Base-by-base conservation (phyloP, 176 grass and related monocot species). In the Raddia distichophylla region DNA sequence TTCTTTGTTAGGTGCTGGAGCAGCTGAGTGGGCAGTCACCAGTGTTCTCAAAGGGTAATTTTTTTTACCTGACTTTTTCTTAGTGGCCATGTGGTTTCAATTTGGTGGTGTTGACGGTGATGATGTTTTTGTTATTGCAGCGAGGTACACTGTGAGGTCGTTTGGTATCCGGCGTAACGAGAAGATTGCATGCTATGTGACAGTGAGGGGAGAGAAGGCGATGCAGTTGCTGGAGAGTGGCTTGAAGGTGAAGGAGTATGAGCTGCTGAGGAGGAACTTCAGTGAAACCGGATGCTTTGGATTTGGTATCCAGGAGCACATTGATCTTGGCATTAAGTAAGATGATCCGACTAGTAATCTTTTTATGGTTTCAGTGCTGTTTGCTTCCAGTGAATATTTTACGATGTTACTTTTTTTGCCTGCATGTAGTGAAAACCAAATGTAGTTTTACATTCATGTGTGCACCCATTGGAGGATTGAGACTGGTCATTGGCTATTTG, bases 291-390 rank as follows among this genome's bases (percentile, higher is more conserved):
- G 93, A 0, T 96, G 93, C 80, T 96, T 96, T 72, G 93, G 93
- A 17, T 96, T 96, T 6, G 93, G 93, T 82, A 96, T 96, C 16
- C 93, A 93, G 76, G 93, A 96, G 75, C 93, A 96, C 60, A 96
- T 96, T 82, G 93, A 96, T 84, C 90, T 96, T 48, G 93, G 93
- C 20, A 96, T 96, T 75, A 96, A 96, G 93, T 96, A 93, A 93
- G 93, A 59, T 55, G 5, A 59, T 55, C 0, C 20, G 3, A 15
- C 17, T 8, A 4, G 0, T 32, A 17, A 0, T 9, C 6, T 47
- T 22, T 27, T 27, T 27, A 27, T 27, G 27, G 27, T 27, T 27
- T 27, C 27, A 27, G 27, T 27, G 27, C 27, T 27, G 27, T 27
- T 27, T 27, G 0, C 27, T 27, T 27, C 27, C 27, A 27, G 8